A percentile compares a stretch with the other conserved stretches of the same genome.
Evolutionary conservation across 441 rosid genomes (phyloP).

Genomic region (Lagerstroemia fauriei): DNA sequence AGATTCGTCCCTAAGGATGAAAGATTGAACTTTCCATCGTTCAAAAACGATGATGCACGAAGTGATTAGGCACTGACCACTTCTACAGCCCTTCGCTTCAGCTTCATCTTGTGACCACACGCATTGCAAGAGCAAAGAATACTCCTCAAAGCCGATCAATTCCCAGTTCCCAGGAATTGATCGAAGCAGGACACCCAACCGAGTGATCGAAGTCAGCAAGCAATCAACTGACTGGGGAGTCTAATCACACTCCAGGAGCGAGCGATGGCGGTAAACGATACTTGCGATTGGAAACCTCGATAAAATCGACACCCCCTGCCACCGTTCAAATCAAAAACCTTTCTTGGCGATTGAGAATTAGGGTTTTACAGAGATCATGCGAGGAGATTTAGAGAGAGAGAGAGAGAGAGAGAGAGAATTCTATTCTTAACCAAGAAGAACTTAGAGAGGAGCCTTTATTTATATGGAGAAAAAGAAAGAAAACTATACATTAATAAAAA

Average conservation of each 20-base stretch:
- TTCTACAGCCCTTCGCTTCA: constrained; percentile 75
- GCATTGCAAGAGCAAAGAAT: constrained; percentile 47
- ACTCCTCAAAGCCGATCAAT: constrained; percentile 47
- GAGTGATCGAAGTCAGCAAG: constrained; percentile 5
- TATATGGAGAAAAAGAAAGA: constrained; percentile 8
- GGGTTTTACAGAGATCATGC: constrained; percentile 44
- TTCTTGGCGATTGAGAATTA: constrained; percentile 30
- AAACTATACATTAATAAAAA: neutral
- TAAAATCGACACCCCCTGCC: neutral
- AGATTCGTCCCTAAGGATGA: neutral
- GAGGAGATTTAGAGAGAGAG: constrained; percentile 30
- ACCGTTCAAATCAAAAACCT: constrained; percentile 7
- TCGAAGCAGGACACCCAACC: constrained; percentile 29
- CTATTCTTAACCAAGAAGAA: constrained; percentile 30
- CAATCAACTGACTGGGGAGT: constrained; percentile 8
- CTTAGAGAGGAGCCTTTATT: constrained; percentile 29
- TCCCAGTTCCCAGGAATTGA: constrained; percentile 50
- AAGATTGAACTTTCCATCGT: neutral
- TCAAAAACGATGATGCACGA: neutral
- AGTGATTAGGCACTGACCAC: constrained; percentile 55
- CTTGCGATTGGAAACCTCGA: neutral
- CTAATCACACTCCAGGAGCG: constrained; percentile 21
- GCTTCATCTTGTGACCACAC: constrained; percentile 68
- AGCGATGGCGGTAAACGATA: constrained; percentile 34
- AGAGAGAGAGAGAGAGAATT: constrained; percentile 24